A percentile compares a stretch with the other conserved stretches of the same genome.
Conservation (phyloP, 1,139 yeast genomes). For the Spathaspora jeffriesii region DNA sequence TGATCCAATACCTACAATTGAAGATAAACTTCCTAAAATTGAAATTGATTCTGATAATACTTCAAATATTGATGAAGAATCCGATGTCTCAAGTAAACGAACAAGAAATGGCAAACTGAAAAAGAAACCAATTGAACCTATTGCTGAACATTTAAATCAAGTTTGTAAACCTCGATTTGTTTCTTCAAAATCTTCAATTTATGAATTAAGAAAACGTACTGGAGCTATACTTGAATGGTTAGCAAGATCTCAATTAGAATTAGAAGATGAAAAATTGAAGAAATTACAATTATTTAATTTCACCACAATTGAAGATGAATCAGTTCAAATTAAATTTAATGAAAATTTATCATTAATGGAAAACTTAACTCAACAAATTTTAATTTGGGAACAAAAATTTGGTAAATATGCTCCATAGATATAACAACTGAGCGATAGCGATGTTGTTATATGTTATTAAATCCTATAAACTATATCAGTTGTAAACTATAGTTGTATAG, state of each 20-base stretch:
- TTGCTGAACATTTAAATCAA: conserved; percentile 50
- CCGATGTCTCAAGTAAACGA: conserved; percentile 13
- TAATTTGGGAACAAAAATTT: conserved; percentile 77
- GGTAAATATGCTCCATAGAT: conserved; percentile 61
- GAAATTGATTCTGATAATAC: conserved; percentile 9
- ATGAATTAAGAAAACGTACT: conserved; percentile 84
- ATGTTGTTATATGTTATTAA: background rate
- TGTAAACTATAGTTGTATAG: too few relatives aligned
- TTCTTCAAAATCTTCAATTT: conserved; percentile 67
- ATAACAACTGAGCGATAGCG: conserved; percentile 5
- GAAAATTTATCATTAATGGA: conserved; percentile 70
- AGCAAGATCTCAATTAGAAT: conserved; percentile 79
- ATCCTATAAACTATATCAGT: background rate
- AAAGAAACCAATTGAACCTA: conserved; percentile 8
- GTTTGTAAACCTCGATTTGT: conserved; percentile 86
- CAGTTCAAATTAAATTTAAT: conserved; percentile 47
- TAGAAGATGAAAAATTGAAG: conserved; percentile 66
- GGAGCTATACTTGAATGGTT: conserved; percentile 91
- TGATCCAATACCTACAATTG: too few relatives aligned
- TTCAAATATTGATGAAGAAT: conserved; percentile 14
- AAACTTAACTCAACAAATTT: conserved; percentile 62
- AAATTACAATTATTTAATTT: conserved; percentile 49
- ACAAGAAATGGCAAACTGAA: conserved; percentile 12
- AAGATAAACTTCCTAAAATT: too few relatives aligned
- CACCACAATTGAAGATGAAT: conserved; percentile 16